Base-by-base conservation (phyloP, 2,329 filamentous ascomycete genomes). In the Aspergillus japonicus region DNA sequence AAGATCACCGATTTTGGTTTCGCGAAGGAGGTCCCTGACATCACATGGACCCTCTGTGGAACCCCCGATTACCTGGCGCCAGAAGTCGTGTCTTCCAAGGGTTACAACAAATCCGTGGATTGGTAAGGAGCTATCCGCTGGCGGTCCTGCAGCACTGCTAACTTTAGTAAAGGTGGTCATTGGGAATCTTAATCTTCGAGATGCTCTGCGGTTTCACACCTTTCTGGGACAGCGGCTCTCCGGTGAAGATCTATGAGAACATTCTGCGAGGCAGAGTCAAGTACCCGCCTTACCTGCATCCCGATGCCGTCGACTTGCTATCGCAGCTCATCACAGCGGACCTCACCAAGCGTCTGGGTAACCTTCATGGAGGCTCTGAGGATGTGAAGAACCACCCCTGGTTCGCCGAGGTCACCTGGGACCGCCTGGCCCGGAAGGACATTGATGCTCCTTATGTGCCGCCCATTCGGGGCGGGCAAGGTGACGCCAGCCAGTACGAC, bases 201-300 rank as follows among this genome's bases (percentile, higher is more conserved):
- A 99, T 99, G 95, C 86, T 99, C 42, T 98, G 95, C 74, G 95
- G 95, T 29, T 99, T 97, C 78, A 99, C 95, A 5, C 95, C 95
- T 5, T 99, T 99, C 82, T 99, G 95, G 94, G 95, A 99, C 76
- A 91, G 91, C 69, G 95, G 94, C 57, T 96, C 92, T 49, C 94
- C 95, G 2, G 96, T 99, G 87, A 97, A 96, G 80, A 99, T 99
- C 72, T 99, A 99, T 80, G 95, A 99, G 81, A 99, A 99, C 76
- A 99, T 99, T 71, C 85, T 99, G 65, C 93, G 92, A 72, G 95
- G 94, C 61, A 89, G 90, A 69, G 91, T 99, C 77, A 98, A 97
- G 80, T 99, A 98, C 75, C 95, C 95, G 56, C 89, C 91, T 5
- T 99, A 98, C 75, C 91, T 99, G 70, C 92, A 98, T 73, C 88